Base-by-base conservation (phyloP, 805 yeast genomes). In the Ogataea dorogensis region DNA sequence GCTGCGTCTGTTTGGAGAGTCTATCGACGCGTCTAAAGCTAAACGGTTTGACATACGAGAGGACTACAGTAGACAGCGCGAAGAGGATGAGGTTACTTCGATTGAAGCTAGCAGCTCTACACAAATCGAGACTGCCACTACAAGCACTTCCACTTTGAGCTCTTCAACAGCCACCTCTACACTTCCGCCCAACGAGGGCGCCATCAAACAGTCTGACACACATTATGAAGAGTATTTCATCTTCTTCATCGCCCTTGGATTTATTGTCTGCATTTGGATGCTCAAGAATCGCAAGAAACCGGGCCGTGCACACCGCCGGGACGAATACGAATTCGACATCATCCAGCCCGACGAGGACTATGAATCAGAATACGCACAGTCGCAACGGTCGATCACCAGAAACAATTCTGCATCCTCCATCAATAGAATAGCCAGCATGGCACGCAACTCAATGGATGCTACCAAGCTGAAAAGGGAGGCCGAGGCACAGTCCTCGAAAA, bases 1-100 rank as follows among this genome's bases (percentile, higher is more conserved):
- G 55, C 58, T 93, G 54, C 75, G 78, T 28, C 64, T 89, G 10
- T 93, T 85, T 70, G 98, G 98, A 17, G 91, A 82, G 58, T 65
- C 80, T 13, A 69, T 68, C 26, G 89, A 86, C 59, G 71, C 79
- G 1, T 51, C 73, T 10, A 73, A 77, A 58, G 86, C 84, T 1
- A 73, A 71, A 50, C 62, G 70, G 29, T 82, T 64, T 53, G 75
- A 76, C 25, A 54, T 77, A 18, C 67, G 63, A 27, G 65, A 62
- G 44, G 79, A 73, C 50, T 73, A 75, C 42, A 42, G 65, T 12
- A 15, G 10, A 16, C 12, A 20, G 25, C 12, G 10, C 10, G 12
- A n/a, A 23, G 33, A 31, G 7, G 21, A 24, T n/a, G 14, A 23
- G 17, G 18, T 6, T 11, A 13, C 28, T 8, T 14, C 15, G n/a